Evolutionary conservation across 768 basidiomycete species (phyloP), one percentile per base, ranked within the genome.

Genomic region (Boletus speciosus): DNA sequence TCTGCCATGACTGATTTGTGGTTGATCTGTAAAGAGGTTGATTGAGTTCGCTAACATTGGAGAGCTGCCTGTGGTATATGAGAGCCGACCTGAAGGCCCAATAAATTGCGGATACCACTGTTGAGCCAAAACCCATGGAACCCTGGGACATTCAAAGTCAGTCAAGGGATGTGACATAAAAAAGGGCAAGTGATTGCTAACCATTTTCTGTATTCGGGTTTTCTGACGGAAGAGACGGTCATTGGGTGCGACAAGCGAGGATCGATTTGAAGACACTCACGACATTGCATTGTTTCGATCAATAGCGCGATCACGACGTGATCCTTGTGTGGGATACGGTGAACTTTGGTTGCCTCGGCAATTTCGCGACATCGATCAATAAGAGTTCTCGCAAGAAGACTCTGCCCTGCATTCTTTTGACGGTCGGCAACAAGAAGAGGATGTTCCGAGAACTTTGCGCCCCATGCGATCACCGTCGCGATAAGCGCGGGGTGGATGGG

Each of bases 361-460:
- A 95, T 80, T 70, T 93, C 90, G 56, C 91, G 81, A 47, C 91
- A 86, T 45, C 93, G 82, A 66, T 87, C 80, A 46, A 93, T 84
- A 34, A 96, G 72, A 1, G 86, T 74, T 71, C 84, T 88, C 4
- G 90, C 88, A 7, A 98, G 73, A 36, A 83, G 68, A 69, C 93
- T 93, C 65, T 91, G 86, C 6, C 83, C 83, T 43, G 78, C 74
- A 46, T 82, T 83, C 54, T 83, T 82, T 47, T 80, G 75, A 40
- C 93, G 80, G 73, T 96, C 94, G 34, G 84, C 82, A 21, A 85
- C 78, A 44, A 97, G 82, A 56, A 93, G 72, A 0, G 88, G 86
- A 66, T 96, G 91, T 63, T 97, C 94, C 4, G 92, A 93, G 69
- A 96, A 96, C 62, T 93, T 93, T 36, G 90, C 86, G 29, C 94